Conservation (phyloP, 2,329 filamentous ascomycete genomes). For the Colletotrichum incanum region DNA sequence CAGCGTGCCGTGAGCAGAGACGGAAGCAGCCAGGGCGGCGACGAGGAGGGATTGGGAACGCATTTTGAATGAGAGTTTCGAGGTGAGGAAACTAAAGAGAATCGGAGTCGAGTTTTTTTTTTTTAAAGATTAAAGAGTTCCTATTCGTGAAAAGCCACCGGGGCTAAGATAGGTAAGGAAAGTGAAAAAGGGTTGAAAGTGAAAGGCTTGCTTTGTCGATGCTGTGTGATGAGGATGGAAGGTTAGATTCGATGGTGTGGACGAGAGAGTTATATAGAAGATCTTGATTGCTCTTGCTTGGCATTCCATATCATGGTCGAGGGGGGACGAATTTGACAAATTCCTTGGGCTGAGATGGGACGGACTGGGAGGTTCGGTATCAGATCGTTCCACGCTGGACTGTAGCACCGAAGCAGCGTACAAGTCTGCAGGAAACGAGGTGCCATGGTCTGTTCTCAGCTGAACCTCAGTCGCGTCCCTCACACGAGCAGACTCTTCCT, state of each 20-base stretch:
- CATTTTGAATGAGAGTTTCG: constrained; percentile 41
- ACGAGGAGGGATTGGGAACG: constrained; percentile 54
- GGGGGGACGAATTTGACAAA: constrained; percentile 41
- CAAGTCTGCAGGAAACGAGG: constrained; percentile 20
- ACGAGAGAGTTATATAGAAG: constrained; percentile 41
- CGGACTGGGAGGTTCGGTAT: constrained; percentile 36
- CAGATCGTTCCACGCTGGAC: constrained; percentile 33
- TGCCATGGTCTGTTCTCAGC: constrained; percentile 38
- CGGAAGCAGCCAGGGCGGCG: constrained; percentile 55
- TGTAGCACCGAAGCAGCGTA: constrained; percentile 4
- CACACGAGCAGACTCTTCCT: background rate
- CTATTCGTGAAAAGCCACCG: constrained; percentile 34
- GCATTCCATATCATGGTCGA: constrained; percentile 36
- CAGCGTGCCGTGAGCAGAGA: constrained; percentile 72
- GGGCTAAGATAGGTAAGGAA: constrained; percentile 31
- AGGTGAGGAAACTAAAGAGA: constrained; percentile 14
- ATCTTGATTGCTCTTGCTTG: constrained; percentile 33
- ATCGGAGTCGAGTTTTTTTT: constrained; percentile 28
- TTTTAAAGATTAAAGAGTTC: constrained; percentile 29
- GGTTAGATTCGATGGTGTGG: constrained; percentile 30
- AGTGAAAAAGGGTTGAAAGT: constrained; percentile 21
- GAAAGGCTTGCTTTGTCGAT: constrained; percentile 42
- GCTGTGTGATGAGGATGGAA: constrained; percentile 33
- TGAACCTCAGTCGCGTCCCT: constrained; percentile 29
- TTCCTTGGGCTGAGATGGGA: constrained; percentile 35